These are phyloP conservation scores for sorghum (Sorghum bicolor) DNA, from an alignment of 176 grass and related monocot species.

Conservation along the genomic window Sorghum_bicolor_NCBIv3 NC_012873.2:44474001-44474500, in stretches of 20 bases:
- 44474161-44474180: background rate
- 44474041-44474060: background rate
- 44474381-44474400: slow-evolving; percentile 19
- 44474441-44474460: background rate
- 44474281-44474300: slow-evolving; percentile 95
- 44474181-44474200: background rate
- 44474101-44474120: background rate
- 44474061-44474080: background rate
- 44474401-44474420: slow-evolving; percentile 8
- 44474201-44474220: slow-evolving; percentile 17
- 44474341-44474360: slow-evolving; percentile 98
- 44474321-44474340: slow-evolving; percentile 90
- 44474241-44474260: slow-evolving; percentile 94
- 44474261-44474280: slow-evolving; percentile 76
- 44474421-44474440: background rate
- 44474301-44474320: slow-evolving; percentile 99
- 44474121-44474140: background rate
- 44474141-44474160: background rate
- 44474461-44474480: background rate
- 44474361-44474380: slow-evolving; percentile 97
- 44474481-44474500: background rate
- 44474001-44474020: background rate
- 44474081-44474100: background rate
- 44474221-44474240: slow-evolving; percentile 77
- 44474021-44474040: background rate